Percentiles rank a stretch among this genome's conserved stretches.
These are phyloP conservation scores for Chenopodium quinoa DNA, from an alignment of 148 eudicot species.

Conservation along the genomic window DNA sequence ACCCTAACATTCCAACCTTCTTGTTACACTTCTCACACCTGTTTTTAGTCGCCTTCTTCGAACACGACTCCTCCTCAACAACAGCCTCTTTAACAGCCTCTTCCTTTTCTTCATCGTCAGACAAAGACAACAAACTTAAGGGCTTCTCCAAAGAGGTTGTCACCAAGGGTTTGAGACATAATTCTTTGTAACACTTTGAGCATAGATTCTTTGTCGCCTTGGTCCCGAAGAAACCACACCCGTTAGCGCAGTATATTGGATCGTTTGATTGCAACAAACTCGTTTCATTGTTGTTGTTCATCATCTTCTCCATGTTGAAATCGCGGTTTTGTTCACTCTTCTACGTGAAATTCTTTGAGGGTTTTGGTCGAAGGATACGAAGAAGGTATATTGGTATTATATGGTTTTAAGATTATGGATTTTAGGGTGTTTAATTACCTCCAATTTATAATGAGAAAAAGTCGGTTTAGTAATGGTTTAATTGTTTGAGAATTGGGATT, in stretches of 20 bases:
- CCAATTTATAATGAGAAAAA: no score
- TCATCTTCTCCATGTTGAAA: slow-evolving; percentile 27
- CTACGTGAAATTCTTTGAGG: no score
- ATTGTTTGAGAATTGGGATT: no score
- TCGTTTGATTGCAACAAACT: slow-evolving; percentile 40
- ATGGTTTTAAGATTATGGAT: no score
- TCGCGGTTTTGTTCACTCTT: no score
- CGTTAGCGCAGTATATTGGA: slow-evolving; percentile 45
- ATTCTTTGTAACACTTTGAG: slow-evolving; percentile 47
- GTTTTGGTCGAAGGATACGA: no score
- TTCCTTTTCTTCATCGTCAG: neutral
- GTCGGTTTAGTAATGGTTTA: no score
- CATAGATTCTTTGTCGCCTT: slow-evolving; percentile 46
- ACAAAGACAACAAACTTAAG: no score
- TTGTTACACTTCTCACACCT: slow-evolving; percentile 52
- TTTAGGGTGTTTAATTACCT: no score
- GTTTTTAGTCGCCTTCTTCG: slow-evolving; percentile 22
- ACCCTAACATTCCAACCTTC: slow-evolving; percentile 64
- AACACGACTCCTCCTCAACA: neutral
- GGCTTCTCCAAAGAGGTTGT: no score
- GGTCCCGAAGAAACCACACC: slow-evolving; percentile 58
- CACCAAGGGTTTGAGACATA: slow-evolving; percentile 3
- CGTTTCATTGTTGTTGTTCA: slow-evolving; percentile 29
- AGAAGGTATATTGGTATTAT: no score
- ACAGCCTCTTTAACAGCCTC: neutral